Evolutionary conservation across 2,329 filamentous ascomycete genomes (phyloP), one percentile per base, ranked within the genome.

Genomic region (Pseudomassariella vexata): DNA sequence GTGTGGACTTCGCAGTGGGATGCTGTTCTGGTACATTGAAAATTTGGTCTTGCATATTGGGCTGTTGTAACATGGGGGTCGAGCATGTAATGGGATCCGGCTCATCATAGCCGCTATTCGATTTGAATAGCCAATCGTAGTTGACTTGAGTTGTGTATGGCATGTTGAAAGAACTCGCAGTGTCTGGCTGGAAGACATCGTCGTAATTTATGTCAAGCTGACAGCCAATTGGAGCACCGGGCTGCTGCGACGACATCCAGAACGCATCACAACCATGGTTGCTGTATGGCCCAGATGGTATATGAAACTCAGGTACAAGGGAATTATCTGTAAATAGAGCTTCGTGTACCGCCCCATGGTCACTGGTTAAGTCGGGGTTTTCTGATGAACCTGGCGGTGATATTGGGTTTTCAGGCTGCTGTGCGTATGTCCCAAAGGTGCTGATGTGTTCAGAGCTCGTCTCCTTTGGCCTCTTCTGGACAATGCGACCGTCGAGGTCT

Each of bases 101-200:
- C n/a, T n/a, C n/a, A n/a, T n/a, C n/a, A n/a, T n/a, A n/a, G n/a
- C 34, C 14, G 53, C 53, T 7, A 45, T 65, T 59, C 35, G 70
- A 50, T 26, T 73, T 67, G 43, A 79, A 79, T 3, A 80, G 48
- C 74, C 76, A 80, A 36, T 73, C 75, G 46, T 79, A 79, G 35
- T 79, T 76, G 39, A 63, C 63, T 37, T 73, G 73, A 2, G 76
- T 78, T 3, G 76, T 78, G 49, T 76, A 80, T 5, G 76, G 76
- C 56, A 77, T 76, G 34, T 80, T 79, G 48, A 80, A 80, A 1
- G 74, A 77, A 45, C 67, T 76, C 19, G 75, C 74, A 48, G 75
- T 79, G 45, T 79, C 75, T 26, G 74, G 66, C 35, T 70, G 69
- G 44, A 79, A 77, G 20, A 70, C 63, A 30, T 77, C 68, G 31